Base-by-base conservation (phyloP, 2,329 filamentous ascomycete genomes). In the Biscogniauxia sp. region DNA sequence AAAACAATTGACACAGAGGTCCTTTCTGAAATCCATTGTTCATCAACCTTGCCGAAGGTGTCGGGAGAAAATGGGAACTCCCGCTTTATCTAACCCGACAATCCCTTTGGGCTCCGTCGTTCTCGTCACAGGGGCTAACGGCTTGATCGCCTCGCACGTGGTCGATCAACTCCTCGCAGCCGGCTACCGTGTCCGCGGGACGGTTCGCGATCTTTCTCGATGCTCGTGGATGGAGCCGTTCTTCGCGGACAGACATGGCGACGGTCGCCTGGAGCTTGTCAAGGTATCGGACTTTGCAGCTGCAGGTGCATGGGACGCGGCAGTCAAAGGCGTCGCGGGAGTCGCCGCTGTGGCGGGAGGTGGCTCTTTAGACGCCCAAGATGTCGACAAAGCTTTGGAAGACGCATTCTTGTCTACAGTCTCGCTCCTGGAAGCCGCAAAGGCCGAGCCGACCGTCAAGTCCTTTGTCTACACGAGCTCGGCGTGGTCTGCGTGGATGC, bases 141-240 rank as follows among this genome's bases (percentile, higher is more conserved):
- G 64, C n/a, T 58, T 66, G 19, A 58, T 66, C 56, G 64, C 56
- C 17, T 66, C 64, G 2, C 64, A 63, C 54, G 56, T 52, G 13
- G 62, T 54, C 28, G 62, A 62, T 37, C 63, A 62, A 52, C 37
- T 64, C 17, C 62, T 66, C n/a, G 56, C 55, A 9, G 54, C 62
- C 3, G 78, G 78, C 11, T 80, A 77, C 64, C 71, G 69, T 1
- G 79, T 82, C 17, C 76, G 77, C 19, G 80, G 79, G 0, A 79
- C 78, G 1, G 75, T 76, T 15, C 78, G 80, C 0, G 65, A 72
- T 53, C 26, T 61, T 0, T 63, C 68, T 2, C 79, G 76, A 61
- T 70, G 66, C 28, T 57, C 69, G 0, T 78, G 76, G 74, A 61
- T 69, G 64, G 54, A 57, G 50, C 59, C 65, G 2, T 57, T 68